Percentiles rank a stretch among this genome's conserved stretches.
Evolutionary conservation across 1,139 yeast genomes (phyloP).

Genomic region (Suhomyces taliae): DNA sequence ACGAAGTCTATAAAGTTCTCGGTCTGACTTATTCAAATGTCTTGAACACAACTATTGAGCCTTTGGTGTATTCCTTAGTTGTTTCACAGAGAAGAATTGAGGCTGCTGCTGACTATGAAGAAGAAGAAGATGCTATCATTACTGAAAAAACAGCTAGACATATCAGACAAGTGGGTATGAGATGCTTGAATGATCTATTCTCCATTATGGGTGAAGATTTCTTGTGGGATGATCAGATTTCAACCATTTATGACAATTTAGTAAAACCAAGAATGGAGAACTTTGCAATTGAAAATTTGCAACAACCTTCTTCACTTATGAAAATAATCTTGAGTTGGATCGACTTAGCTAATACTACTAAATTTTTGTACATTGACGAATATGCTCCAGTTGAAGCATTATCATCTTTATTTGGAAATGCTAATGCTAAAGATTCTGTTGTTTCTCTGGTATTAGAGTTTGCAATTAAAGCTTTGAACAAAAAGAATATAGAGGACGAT

Average conservation of each 20-base stretch:
- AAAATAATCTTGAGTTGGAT: constrained; percentile 68
- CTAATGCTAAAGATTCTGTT: constrained; percentile 68
- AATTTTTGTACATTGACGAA: constrained; percentile 58
- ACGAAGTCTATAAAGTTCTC: constrained; percentile 60
- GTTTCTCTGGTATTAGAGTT: constrained; percentile 57
- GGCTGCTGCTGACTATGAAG: constrained; percentile 15
- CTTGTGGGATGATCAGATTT: constrained; percentile 59
- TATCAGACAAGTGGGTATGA: constrained; percentile 62
- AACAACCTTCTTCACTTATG: constrained; percentile 79
- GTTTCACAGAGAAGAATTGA: constrained; percentile 52
- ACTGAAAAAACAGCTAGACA: constrained; percentile 49
- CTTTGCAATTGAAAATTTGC: constrained; percentile 76
- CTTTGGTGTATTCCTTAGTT: constrained; percentile 58
- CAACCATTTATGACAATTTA: constrained; percentile 51
- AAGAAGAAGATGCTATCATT: constrained; percentile 23
- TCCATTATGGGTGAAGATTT: constrained; percentile 45
- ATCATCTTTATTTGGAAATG: constrained; percentile 52
- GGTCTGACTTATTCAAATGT: constrained; percentile 58
- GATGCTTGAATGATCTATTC: constrained; percentile 54
- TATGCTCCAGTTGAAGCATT: constrained; percentile 56
- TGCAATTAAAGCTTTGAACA: constrained; percentile 43
- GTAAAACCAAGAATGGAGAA: constrained; percentile 64
- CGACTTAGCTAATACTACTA: constrained; percentile 45
- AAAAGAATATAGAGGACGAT: constrained; percentile 42
- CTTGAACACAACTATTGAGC: constrained; percentile 54